These are phyloP conservation scores for Clonostachys rhizophaga DNA, from an alignment of 2,329 filamentous ascomycete genomes.

Conservation along the genomic window DNA sequence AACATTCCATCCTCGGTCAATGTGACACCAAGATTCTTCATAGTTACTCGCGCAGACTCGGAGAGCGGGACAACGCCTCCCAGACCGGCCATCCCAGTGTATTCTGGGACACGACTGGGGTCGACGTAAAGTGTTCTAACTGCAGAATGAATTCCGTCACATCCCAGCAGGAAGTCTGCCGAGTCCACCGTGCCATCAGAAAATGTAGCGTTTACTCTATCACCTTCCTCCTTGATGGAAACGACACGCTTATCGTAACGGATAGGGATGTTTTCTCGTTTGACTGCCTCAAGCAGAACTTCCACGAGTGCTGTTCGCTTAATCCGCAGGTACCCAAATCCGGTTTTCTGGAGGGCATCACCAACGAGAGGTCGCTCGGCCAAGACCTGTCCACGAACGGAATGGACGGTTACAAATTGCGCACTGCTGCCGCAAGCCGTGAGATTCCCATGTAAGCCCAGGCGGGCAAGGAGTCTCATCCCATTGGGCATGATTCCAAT, in stretches of 20 bases:
- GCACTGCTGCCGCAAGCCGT: conserved; percentile 55
- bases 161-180: conserved; percentile 40
- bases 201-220: conserved; percentile 56
- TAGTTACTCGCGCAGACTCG: too few species aligned
- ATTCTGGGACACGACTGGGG: background rate
- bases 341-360: conserved; percentile 47
- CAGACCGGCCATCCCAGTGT: too few species aligned
- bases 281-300: conserved; percentile 52
- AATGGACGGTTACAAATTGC: conserved; percentile 56
- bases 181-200: conserved; percentile 38
- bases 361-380: conserved; percentile 55
- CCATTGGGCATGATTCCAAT: conserved; percentile 47
- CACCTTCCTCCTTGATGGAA: conserved; percentile 50
- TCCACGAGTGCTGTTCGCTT: conserved; percentile 54
- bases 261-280: conserved; percentile 28
- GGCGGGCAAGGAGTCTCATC: conserved; percentile 61
- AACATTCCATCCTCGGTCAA: too few species aligned
- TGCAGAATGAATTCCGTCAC: conserved; percentile 34
- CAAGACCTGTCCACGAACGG: conserved; percentile 57
- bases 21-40: too few species aligned
- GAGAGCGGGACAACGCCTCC: too few species aligned
- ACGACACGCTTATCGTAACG: conserved; percentile 69
- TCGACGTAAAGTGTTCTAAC: conserved; percentile 20
- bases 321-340: conserved; percentile 62
- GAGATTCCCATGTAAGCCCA: conserved; percentile 61